Evolutionary conservation across 768 basidiomycete genomes (phyloP).

Genomic region (Auricularia heimuer): DNA sequence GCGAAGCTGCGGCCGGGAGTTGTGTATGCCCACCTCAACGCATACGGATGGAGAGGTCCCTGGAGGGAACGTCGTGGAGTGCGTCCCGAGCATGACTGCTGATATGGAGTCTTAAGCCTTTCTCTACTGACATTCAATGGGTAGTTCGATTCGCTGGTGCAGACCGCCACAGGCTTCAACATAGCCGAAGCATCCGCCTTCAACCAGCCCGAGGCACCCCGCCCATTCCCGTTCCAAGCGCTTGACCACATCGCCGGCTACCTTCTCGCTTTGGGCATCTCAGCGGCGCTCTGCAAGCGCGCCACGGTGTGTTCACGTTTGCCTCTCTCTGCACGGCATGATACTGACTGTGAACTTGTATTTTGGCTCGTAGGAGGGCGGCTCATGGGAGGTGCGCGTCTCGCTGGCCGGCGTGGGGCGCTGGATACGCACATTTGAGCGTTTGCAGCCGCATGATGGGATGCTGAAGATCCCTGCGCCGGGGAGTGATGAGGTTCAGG

Average conservation of each 20-base stretch:
- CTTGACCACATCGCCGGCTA: slow-evolving; percentile 53
- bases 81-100: slow-evolving; percentile 8
- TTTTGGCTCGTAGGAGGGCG: slow-evolving; percentile 36
- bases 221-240: slow-evolving; percentile 46
- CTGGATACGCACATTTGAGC: slow-evolving; percentile 48
- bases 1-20: slow-evolving; percentile 33
- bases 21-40: slow-evolving; percentile 43
- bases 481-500: not conserved
- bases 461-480: not conserved
- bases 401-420: slow-evolving; percentile 47
- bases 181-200: slow-evolving; percentile 45
- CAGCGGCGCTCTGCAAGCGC: slow-evolving; percentile 43
- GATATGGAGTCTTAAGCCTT: not conserved
- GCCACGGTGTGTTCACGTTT: slow-evolving; percentile 30
- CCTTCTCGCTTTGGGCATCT: slow-evolving; percentile 48
- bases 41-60: slow-evolving; percentile 50
- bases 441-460: slow-evolving; percentile 23
- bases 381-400: slow-evolving; percentile 50
- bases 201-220: slow-evolving; percentile 2
- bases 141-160: slow-evolving; percentile 59
- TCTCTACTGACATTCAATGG: not conserved
- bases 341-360: not conserved
- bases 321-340: not conserved
- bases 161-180: slow-evolving; percentile 53
- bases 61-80: slow-evolving; percentile 47